A percentile compares a stretch with the other conserved stretches of the same genome.
These are phyloP conservation scores for Eucalyptus tenuipes DNA, from an alignment of 345 rosid genomes.

Conservation along the genomic window DNA sequence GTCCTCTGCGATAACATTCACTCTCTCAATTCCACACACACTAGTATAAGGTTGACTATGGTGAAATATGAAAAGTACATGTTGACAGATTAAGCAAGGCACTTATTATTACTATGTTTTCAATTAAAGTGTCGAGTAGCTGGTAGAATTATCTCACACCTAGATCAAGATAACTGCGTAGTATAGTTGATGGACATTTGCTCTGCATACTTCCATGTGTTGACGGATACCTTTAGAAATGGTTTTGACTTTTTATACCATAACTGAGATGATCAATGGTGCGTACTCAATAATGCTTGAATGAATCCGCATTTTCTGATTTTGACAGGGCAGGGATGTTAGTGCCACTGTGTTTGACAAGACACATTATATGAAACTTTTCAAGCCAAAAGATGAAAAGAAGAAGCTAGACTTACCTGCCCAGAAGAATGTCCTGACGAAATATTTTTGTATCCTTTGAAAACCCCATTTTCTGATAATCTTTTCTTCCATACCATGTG, in stretches of 20 bases:
- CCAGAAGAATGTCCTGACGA: conserved; percentile 88
- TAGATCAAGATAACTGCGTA: not conserved
- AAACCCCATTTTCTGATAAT: not conserved
- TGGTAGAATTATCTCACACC: not conserved
- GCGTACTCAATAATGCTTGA: not conserved
- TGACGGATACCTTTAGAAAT: not conserved
- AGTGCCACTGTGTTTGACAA: conserved; percentile 13
- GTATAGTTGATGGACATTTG: not conserved
- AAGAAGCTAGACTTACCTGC: conserved; percentile 82
- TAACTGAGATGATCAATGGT: not conserved
- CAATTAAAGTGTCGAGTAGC: not conserved
- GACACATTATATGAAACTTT: conserved; percentile 14
- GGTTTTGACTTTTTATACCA: not conserved
- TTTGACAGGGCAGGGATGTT: conserved; percentile 29
- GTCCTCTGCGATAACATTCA: not conserved
- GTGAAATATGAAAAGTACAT: not conserved
- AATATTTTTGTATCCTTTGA: conserved; percentile 86
- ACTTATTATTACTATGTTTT: not conserved
- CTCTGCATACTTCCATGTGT: not conserved
- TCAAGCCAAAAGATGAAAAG: conserved; percentile 37
- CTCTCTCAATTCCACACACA: not conserved
- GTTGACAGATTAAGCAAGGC: not conserved
- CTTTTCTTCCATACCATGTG: not conserved
- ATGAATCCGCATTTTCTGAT: not conserved
- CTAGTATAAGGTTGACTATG: not conserved